Evolutionary conservation across 2,329 filamentous ascomycete genomes (phyloP), one percentile per base, ranked within the genome.

Genomic region (Colletotrichum euphorbiae): DNA sequence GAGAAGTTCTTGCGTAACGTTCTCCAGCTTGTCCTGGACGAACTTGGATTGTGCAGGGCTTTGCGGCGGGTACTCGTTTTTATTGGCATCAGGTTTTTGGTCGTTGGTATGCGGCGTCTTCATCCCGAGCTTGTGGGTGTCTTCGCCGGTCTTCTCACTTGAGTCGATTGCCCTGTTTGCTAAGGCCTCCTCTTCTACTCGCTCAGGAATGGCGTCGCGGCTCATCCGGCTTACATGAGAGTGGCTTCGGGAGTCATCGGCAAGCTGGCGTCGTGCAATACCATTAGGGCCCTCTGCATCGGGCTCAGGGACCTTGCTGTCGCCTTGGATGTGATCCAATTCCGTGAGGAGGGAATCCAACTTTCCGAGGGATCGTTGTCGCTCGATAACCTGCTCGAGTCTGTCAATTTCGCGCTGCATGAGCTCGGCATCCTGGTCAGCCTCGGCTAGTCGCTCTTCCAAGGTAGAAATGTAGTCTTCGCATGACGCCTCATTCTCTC

Each of bases 381-480:
- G 92, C 79, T 98, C 95, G 58, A 99, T 90, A 7, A 99, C 93
- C 78, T 97, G 93, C 79, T 98, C 96, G 12, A 99, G 85, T 38
- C 95, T 90, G 75, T 98, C 93, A 71, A 99, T 93, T 76, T 99
- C 96, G 40, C 95, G 93, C 78, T 97, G 94, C 95, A 99, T 98
- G 69, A 98, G 83, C 77, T 98, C 96, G 71, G 93, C 90, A 76
- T 99, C 96, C 78, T 98, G 95, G 75, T 99, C 96, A 2, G 95
- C 91, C 79, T 99, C 96, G 0, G 96, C 96, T 8, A 99, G 87
- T 21, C 95, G 91, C 80, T 98, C 96, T 77, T 99, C 96, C 11
- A 99, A 83, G 0, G 94, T 98, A 1, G 95, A 97, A 60, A 99
- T 98, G 78, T 99, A 99, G 72, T 98, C 96, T 78, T 99, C 96